Percentiles rank a stretch among this genome's conserved stretches.
Evolutionary conservation across 2,329 filamentous ascomycete species (phyloP).

Genomic region (Macroventuria anomochaeta): DNA sequence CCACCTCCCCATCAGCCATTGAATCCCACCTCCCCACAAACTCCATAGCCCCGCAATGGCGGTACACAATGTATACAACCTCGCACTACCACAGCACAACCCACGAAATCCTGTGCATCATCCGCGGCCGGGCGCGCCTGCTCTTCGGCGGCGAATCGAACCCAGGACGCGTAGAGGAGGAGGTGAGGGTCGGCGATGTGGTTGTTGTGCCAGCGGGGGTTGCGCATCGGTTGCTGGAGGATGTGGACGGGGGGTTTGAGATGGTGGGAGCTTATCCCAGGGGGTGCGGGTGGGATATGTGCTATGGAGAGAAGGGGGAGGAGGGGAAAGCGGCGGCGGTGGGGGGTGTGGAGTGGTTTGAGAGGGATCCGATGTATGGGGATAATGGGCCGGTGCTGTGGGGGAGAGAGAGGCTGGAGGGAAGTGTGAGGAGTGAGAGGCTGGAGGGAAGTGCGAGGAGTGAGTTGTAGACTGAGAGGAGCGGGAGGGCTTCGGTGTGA

Average conservation of each 20-base stretch:
- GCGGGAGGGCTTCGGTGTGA: too few species aligned
- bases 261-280: constrained; percentile 73
- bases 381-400: constrained; percentile 35
- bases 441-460: constrained; percentile 15
- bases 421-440: neutral
- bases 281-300: constrained; percentile 71
- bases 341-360: constrained; percentile 61
- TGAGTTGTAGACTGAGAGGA: neutral
- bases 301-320: constrained; percentile 65
- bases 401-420: constrained; percentile 27
- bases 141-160: constrained; percentile 73
- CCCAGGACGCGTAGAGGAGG: constrained; percentile 61
- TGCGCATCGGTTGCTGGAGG: constrained; percentile 66
- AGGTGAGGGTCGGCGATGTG: constrained; percentile 66
- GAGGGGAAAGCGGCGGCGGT: constrained; percentile 60
- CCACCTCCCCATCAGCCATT: constrained; percentile 57
- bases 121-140: constrained; percentile 63
- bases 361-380: constrained; percentile 61
- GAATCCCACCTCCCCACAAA: constrained; percentile 62
- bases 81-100: constrained; percentile 72
- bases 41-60: constrained; percentile 67
- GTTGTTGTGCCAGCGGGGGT: constrained; percentile 71
- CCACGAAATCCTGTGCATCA: constrained; percentile 70
- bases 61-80: constrained; percentile 70
- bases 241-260: constrained; percentile 62